Base-by-base conservation (phyloP, 1,284 basidiomycete species). In the Marasmius sp. region DNA sequence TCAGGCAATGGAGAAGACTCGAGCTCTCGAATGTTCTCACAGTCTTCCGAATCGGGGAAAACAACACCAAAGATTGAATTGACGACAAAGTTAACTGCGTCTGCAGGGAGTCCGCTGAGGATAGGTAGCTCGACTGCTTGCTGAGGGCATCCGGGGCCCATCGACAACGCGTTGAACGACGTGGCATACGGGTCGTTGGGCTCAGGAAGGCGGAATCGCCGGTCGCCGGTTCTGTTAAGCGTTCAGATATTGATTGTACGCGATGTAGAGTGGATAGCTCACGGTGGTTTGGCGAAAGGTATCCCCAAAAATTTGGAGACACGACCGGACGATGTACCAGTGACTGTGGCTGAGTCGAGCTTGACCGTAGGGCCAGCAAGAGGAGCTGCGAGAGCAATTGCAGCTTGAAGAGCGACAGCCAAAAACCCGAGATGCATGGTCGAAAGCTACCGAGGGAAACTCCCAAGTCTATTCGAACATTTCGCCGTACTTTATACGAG, bases 81-180 rank as follows among this genome's bases (percentile, higher is more conserved):
- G 57, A 75, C 60, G 38, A 83, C 62, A 59, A 70, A 72, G 60
- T 82, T 71, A 7, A 75, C 61, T 6, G 72, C 71, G 8, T 77
- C 74, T 0, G 71, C 71, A 0, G 72, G 69, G 11, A 81, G 58
- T 7, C 72, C 73, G 7, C 70, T 63, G 6, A 74, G 67, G 7
- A 79, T 55, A 12, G 79, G 77, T 2, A 77, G 65, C 0, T 64
- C 63, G 16, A 76, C 58, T 0, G 69, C 67, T 65, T 85, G 83
- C 59, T 86, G 85, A 10, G 81, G 79, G 62, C 85, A 87, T 1
- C 79, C 70, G 11, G 74, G 69, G 0, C 84, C 84, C 63, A 76
- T 85, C 0, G 68, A 60, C 0, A 74, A 78, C 0, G 81, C 82
- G n/a, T 71, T 65, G 51, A 79, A 67, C 0, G 69, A 72, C 1